A percentile compares a stretch with the other conserved stretches of the same genome.
Evolutionary conservation across 805 yeast species (phyloP).

Genomic region (Candida vartiovaarae): DNA sequence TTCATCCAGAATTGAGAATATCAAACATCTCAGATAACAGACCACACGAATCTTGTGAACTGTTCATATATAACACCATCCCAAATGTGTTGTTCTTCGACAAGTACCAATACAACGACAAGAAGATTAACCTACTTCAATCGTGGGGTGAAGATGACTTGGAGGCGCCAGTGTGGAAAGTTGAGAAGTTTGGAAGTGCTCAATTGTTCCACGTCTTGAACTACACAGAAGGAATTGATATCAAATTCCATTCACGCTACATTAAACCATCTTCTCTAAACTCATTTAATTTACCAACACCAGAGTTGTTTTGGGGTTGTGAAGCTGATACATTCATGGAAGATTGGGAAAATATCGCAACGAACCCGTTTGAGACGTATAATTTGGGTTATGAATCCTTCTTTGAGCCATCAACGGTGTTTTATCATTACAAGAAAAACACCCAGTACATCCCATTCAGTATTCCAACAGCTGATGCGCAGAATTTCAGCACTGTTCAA

Average conservation of each 20-base stretch:
- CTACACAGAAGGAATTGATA: slow-evolving; percentile 21
- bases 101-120: slow-evolving; percentile 40
- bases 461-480: slow-evolving; percentile 37
- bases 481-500: slow-evolving; percentile 27
- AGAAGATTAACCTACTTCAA: slow-evolving; percentile 27
- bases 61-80: slow-evolving; percentile 35
- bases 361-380: slow-evolving; percentile 33
- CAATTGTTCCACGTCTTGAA: slow-evolving; percentile 32
- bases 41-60: slow-evolving; percentile 29
- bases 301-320: slow-evolving; percentile 46
- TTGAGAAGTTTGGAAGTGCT: slow-evolving; percentile 39
- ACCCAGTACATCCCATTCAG: slow-evolving; percentile 15
- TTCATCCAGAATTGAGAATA: slow-evolving; percentile 30
- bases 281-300: slow-evolving; percentile 25
- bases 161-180: slow-evolving; percentile 47
- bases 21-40: slow-evolving; percentile 6
- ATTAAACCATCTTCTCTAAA: slow-evolving; percentile 29
- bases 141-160: slow-evolving; percentile 51
- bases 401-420: slow-evolving; percentile 40
- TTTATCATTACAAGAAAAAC: slow-evolving; percentile 26
- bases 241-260: slow-evolving; percentile 48
- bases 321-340: slow-evolving; percentile 24
- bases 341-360: slow-evolving; percentile 18
- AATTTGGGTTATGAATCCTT: slow-evolving; percentile 37
- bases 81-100: slow-evolving; percentile 47